These are phyloP conservation scores for Obelidium mucronatum DNA, from an alignment of 192 early-diverging fungal species.

Conservation along the genomic window DNA sequence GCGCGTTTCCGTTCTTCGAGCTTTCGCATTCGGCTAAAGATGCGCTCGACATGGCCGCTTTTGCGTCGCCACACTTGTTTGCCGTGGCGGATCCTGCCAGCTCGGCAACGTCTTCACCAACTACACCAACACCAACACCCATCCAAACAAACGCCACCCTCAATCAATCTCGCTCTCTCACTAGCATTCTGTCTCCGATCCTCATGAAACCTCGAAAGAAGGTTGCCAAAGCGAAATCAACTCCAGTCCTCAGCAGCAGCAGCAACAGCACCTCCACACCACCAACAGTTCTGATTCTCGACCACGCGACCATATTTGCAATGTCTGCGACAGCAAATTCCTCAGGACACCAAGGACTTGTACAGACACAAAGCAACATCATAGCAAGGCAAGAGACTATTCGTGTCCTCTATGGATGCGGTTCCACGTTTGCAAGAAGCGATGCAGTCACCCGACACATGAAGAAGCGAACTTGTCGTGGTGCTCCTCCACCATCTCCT, in stretches of 20 bases:
- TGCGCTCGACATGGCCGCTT: background rate
- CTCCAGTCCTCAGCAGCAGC: background rate
- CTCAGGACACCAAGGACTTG: conserved; percentile 7
- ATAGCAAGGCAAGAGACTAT: background rate
- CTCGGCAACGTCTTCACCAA: background rate
- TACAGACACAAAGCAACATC: background rate
- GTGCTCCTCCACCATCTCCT: too few relatives aligned
- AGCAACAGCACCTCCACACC: too few relatives aligned
- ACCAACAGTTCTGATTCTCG: conserved; percentile 5
- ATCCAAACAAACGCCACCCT: background rate
- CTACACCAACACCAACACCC: too few relatives aligned
- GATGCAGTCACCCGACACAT: conserved; percentile 12
- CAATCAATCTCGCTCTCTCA: background rate
- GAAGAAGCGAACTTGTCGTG: background rate
- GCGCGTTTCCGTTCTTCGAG: background rate
- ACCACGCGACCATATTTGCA: background rate
- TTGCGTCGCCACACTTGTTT: background rate
- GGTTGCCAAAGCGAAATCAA: background rate
- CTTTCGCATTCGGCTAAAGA: background rate
- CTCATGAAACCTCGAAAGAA: background rate
- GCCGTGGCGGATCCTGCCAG: background rate
- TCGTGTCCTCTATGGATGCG: background rate
- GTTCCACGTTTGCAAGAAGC: conserved; percentile 8
- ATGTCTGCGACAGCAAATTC: background rate
- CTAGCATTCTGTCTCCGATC: background rate